Evolutionary conservation across 225 moss, liverwort and hornwort species (phyloP), one percentile per base, ranked within the genome.

Genomic region (Pseudoscleropodium purum): DNA sequence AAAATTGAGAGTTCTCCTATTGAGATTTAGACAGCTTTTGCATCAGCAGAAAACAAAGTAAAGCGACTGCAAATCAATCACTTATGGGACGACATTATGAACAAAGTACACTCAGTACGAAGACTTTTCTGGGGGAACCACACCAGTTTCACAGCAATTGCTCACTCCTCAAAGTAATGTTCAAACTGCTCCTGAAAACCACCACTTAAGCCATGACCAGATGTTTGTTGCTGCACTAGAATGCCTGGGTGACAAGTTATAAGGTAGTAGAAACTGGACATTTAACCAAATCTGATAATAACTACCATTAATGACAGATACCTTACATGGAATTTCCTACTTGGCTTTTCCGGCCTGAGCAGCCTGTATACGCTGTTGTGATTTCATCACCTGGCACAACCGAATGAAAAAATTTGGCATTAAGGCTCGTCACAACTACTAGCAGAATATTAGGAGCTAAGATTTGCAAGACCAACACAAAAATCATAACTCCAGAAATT

Each of bases 311-410:
- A 86, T 74, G 62, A 84, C 79, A 88, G 76, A 83, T 88, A 79
- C 67, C 86, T 87, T 65, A 84, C 41, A 82, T 81, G 67, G 26
- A 70, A 60, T n/a, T 88, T 88, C 86, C 79, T 93, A 93, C 84
- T 93, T 93, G 66, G 89, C 94, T 91, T 96, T 96, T 39, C 91
- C 94, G 65, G 95, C 88, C 83, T 96, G 95, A n/a, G 66, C 95
- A 87, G 90, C 89, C 92, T 97, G 96, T 81, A 97, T 91, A 78
- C 96, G 95, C 90, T 97, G 96, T 85, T 97, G 96, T 51, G 91
- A 79, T 92, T 95, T 96, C 93, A 97, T 89, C 69, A 96, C 96
- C 96, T 96, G 90, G 23, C 24, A 90, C 74, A 90, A 83, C 43
- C 69, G 36, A 45, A 36, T 81, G 61, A 74, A 66, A 74, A 43